phyloP scores from a whole-genome alignment of 163 green algal species.

The Scenedesmus sp. region DNA sequence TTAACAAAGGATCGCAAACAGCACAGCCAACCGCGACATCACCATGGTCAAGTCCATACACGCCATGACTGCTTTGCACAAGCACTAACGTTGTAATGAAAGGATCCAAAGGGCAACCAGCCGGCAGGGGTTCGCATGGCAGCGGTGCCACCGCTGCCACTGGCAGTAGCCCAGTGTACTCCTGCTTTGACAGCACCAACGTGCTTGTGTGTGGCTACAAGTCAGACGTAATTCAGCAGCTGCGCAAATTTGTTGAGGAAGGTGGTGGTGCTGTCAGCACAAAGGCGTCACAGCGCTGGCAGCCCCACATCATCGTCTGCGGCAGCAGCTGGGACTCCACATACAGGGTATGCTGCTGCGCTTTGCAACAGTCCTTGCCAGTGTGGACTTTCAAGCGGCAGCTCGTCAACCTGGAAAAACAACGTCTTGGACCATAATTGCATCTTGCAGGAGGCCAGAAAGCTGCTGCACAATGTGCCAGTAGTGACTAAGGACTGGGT shows the following conservation, averaged over 20 bases:
- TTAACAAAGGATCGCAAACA: neutral
- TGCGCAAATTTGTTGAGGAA: constrained; percentile 8
- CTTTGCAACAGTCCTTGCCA: neutral
- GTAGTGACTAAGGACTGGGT: constrained; percentile 57
- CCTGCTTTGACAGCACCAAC: constrained; percentile 32
- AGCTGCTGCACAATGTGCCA: constrained; percentile 22
- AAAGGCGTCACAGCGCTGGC: neutral
- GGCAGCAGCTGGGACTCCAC: constrained; percentile 6
- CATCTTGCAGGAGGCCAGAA: constrained; percentile 19
- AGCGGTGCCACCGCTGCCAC: neutral
- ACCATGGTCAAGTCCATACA: neutral
- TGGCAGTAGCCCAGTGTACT: constrained; percentile 7
- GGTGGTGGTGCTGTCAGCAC: constrained; percentile 1
- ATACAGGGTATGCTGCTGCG: constrained; percentile 17
- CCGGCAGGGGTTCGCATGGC: neutral
- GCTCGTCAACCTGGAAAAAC: neutral
- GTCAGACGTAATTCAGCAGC: neutral
- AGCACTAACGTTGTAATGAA: neutral
- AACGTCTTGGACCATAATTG: neutral
- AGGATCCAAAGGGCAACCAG: neutral
- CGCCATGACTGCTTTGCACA: neutral
- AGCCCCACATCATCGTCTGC: constrained; percentile 38
- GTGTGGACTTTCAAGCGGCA: neutral
- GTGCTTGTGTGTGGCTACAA: constrained; percentile 40
- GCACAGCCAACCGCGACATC: neutral